These are phyloP conservation scores for Fusarium torreyae DNA, from an alignment of 2,329 filamentous ascomycete genomes.

Conservation along the genomic window DNA sequence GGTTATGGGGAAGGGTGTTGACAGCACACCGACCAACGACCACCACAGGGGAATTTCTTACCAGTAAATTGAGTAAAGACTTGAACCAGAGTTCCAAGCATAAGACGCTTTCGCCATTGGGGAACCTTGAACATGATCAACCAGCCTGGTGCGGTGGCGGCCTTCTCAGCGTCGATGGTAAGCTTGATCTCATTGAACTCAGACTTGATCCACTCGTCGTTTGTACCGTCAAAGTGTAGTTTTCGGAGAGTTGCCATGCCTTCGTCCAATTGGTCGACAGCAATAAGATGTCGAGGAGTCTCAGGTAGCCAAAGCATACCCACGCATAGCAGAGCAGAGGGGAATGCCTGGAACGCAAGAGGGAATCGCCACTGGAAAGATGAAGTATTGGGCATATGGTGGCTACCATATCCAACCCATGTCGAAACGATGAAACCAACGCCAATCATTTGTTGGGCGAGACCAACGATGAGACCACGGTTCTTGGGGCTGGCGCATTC, in stretches of 20 bases:
- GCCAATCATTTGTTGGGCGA: conserved; percentile 69
- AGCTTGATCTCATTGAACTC: conserved; percentile 70
- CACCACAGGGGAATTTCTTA: background rate
- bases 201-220: conserved; percentile 68
- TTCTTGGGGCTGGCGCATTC: conserved; percentile 46
- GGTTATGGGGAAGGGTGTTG: background rate
- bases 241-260: conserved; percentile 59
- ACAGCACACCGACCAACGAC: background rate
- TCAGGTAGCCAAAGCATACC: conserved; percentile 49
- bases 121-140: conserved; percentile 69
- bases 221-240: conserved; percentile 67
- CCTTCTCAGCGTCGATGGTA: conserved; percentile 62
- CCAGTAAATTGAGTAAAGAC: conserved; percentile 69
- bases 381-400: conserved; percentile 45
- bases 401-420: conserved; percentile 54
- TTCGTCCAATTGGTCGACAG: conserved; percentile 58
- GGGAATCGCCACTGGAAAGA: conserved; percentile 55
- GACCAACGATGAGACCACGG: conserved; percentile 63
- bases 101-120: conserved; percentile 68
- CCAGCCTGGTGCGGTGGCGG: conserved; percentile 60
- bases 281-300: conserved; percentile 50
- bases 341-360: conserved; percentile 46
- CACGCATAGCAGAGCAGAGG: conserved; percentile 37
- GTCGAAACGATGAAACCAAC: conserved; percentile 69
- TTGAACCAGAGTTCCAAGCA: conserved; percentile 72